phyloP scores from a whole-genome alignment of 2,329 filamentous ascomycete species.

The Mycosphaerella sp. region DNA sequence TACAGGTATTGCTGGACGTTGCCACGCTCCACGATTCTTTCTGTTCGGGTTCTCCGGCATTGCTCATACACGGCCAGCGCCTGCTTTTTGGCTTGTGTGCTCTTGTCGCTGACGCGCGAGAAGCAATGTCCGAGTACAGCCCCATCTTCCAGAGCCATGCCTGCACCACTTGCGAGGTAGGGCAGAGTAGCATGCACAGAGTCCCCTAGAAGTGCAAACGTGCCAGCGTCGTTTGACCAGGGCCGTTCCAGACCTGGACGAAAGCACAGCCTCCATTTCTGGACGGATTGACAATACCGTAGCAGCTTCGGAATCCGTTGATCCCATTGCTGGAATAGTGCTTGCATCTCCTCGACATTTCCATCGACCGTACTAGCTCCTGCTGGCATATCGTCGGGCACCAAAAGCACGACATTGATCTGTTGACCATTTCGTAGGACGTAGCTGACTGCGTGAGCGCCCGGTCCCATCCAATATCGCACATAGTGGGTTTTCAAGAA shows the following conservation, averaged over 20 bases:
- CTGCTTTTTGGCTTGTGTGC: background rate
- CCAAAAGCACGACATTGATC: slow-evolving; percentile 49
- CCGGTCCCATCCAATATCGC: slow-evolving; percentile 50
- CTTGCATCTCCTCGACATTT: slow-evolving; percentile 50
- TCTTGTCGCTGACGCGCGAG: slow-evolving; percentile 2
- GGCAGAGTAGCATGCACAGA: slow-evolving; percentile 60
- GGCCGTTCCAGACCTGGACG: slow-evolving; percentile 46
- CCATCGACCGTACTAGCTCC: slow-evolving; percentile 43
- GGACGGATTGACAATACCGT: slow-evolving; percentile 51
- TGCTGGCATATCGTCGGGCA: slow-evolving; percentile 47
- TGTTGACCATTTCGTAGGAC: slow-evolving; percentile 44
- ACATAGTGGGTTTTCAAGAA: slow-evolving; percentile 47
- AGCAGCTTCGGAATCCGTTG: slow-evolving; percentile 46
- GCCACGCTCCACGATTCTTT: slow-evolving; percentile 54
- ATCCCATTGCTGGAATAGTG: slow-evolving; percentile 54
- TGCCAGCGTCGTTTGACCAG: slow-evolving; percentile 53
- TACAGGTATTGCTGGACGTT: slow-evolving; percentile 59
- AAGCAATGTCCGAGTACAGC: slow-evolving; percentile 46
- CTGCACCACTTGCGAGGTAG: slow-evolving; percentile 54
- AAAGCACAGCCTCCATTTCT: slow-evolving; percentile 58
- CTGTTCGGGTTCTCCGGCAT: slow-evolving; percentile 53
- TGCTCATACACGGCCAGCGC: slow-evolving; percentile 48
- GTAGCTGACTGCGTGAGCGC: slow-evolving; percentile 50
- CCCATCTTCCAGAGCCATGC: slow-evolving; percentile 57
- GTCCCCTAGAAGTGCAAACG: slow-evolving; percentile 57